A percentile compares a stretch with the other conserved stretches of the same genome.
Conservation (phyloP, 139 green algal species). For the Coelastrella sp. region DNA sequence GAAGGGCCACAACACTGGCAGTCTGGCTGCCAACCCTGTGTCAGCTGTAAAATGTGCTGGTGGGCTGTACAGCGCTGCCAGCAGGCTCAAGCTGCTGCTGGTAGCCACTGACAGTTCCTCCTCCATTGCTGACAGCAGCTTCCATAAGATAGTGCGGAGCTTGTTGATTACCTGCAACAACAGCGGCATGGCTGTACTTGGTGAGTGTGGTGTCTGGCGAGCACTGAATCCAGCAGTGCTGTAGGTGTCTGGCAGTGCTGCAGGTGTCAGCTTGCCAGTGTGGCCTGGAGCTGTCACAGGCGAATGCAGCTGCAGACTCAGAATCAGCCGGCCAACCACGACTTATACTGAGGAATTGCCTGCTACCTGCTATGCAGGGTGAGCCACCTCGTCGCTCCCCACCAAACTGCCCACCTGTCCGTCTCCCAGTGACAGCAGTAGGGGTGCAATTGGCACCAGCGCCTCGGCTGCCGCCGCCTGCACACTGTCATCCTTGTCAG, state of each 20-base stretch:
- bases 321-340: too few species aligned
- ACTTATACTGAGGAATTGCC: too few species aligned
- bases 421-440: conserved; percentile 55
- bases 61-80: conserved; percentile 76
- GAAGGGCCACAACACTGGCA: conserved; percentile 86
- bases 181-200: neutral
- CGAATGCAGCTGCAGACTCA: neutral
- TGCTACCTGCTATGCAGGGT: neutral
- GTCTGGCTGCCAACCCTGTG: conserved; percentile 40
- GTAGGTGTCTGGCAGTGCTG: neutral
- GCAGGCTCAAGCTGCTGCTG: conserved; percentile 78
- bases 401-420: conserved; percentile 1
- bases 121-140: conserved; percentile 81
- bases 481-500: conserved; percentile 93
- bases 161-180: conserved; percentile 20
- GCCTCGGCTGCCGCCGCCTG: conserved; percentile 91
- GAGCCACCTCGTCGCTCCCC: neutral
- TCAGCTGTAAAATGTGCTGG: conserved; percentile 2
- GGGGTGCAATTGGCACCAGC: conserved; percentile 78
- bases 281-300: neutral
- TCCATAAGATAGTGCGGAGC: conserved; percentile 78
- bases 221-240: neutral
- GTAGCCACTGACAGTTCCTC: conserved; percentile 90
- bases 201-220: neutral
- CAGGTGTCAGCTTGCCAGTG: neutral